Conservation (phyloP, 148 eudicot species). For the Spergularia bocconei region DNA sequence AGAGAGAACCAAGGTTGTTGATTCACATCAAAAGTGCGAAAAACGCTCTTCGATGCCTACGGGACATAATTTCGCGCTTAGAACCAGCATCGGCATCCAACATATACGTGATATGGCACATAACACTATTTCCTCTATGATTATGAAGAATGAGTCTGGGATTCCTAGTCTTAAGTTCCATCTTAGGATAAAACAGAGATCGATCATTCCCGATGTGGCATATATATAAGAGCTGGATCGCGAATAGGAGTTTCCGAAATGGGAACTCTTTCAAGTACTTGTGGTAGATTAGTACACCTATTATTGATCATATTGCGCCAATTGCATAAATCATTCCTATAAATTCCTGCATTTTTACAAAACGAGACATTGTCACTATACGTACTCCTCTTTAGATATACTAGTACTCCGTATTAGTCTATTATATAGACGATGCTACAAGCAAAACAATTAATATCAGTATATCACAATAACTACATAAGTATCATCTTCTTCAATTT, state of each 20-base stretch:
- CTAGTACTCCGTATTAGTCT: too few relatives aligned
- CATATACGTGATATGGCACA: too few relatives aligned
- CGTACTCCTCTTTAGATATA: too few relatives aligned
- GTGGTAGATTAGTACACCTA: constrained; percentile 58
- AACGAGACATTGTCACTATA: background rate
- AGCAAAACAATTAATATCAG: too few relatives aligned
- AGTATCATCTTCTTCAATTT: too few relatives aligned
- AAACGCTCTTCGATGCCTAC: constrained; percentile 65
- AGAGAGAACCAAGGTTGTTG: constrained; percentile 50
- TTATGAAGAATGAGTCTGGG: constrained; percentile 54
- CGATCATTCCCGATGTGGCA: constrained; percentile 44
- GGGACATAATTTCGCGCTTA: constrained; percentile 53
- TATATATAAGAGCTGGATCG: constrained; percentile 49
- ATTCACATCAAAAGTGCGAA: constrained; percentile 67
- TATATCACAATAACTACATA: too few relatives aligned
- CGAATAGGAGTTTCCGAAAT: constrained; percentile 47
- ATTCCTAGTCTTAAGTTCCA: constrained; percentile 52
- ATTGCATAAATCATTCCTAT: constrained; percentile 58
- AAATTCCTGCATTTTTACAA: constrained; percentile 41
- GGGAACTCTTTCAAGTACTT: constrained; percentile 43
- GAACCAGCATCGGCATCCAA: too few relatives aligned
- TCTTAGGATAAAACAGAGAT: constrained; percentile 57
- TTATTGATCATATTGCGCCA: too few relatives aligned
- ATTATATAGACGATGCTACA: too few relatives aligned
- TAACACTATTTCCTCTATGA: constrained; percentile 46